Base-by-base conservation (phyloP, 169 alveolate genomes). In the Theileria equi region DNA sequence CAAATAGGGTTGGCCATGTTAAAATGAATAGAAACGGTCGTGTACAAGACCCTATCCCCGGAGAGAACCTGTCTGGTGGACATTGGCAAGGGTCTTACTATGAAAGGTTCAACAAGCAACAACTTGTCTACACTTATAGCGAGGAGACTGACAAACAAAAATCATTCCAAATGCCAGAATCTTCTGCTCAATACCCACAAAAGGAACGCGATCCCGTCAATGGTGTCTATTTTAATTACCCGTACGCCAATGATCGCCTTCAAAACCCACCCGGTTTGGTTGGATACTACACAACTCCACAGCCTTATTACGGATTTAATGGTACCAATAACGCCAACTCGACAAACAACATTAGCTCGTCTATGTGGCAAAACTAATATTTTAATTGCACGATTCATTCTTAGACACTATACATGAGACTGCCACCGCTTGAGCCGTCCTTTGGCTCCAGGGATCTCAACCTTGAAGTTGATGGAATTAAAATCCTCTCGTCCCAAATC, bases 251-350 rank as follows among this genome's bases (percentile, higher is more conserved):
- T 57, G 84, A 74, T 4, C 41, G 79, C 3, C 29, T 64, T 2
- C 84, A 74, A 28, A 64, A 38, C 11, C 84, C 84, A 7, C 80
- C 84, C 3, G 80, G 84, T 8, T 57, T 74, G 54, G 78, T 64
- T n/a, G 55, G 79, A 34, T 74, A 47, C 65, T 74, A 74, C 66
- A 53, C 62, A 11, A 11, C 59, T 13, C 79, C 69, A 13, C 82
- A 71, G 50, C 84, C 78, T 52, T 74, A 40, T 28, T 74, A 64
- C 49, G 65, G 55, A 3, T 64, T 64, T 64, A n/a, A n/a, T n/a
- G n/a, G n/a, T n/a, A n/a, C n/a, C n/a, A 38, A 49, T 8, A 74
- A 59, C 55, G 35, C 81, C n/a, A 40, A 59, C n/a, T 29, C 38
- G 6, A 61, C 47, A 31, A 47, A 17, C 17, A 74, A 62, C 36